Evolutionary conservation across 1,284 basidiomycete genomes (phyloP).

Genomic region (Rugiboletus extremiorientalis): DNA sequence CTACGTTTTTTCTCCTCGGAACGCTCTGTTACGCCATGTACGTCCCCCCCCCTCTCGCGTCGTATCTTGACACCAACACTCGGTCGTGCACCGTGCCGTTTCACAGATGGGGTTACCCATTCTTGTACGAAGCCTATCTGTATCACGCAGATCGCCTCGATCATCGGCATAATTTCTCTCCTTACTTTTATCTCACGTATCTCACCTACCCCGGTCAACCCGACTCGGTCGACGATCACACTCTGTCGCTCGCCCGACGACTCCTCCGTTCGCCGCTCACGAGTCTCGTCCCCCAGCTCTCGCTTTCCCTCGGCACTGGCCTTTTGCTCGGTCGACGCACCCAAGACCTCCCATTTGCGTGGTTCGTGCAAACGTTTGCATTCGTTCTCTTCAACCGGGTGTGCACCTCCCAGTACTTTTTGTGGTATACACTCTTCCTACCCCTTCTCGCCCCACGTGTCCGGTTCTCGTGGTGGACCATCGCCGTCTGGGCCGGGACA

Average conservation of each 20-base stretch:
- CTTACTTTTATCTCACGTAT: constrained; percentile 96
- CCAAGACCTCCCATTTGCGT: constrained; percentile 71
- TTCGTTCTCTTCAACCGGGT: constrained; percentile 99
- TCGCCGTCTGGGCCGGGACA: constrained; percentile 71
- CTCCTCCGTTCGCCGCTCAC: constrained; percentile 62
- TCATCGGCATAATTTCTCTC: constrained; percentile 97
- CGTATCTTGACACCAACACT: not conserved
- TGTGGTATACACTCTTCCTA: constrained; percentile 94
- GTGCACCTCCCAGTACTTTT: constrained; percentile 97
- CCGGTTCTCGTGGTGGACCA: constrained; percentile 46
- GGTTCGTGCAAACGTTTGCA: constrained; percentile 88
- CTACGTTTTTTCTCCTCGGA: constrained; percentile 70
- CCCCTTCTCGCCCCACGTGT: constrained; percentile 79
- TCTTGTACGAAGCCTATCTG: constrained; percentile 89
- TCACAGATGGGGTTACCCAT: constrained; percentile 88
- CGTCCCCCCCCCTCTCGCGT: constrained; percentile 34
- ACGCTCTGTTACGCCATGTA: constrained; percentile 75
- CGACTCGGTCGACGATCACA: constrained; percentile 28
- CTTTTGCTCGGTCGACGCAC: constrained; percentile 56
- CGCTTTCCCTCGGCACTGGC: constrained; percentile 64
- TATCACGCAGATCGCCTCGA: constrained; percentile 92
- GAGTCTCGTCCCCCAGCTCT: constrained; percentile 77
- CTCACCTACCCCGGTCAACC: constrained; percentile 58
- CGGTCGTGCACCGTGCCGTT: too few relatives aligned
- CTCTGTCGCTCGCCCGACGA: constrained; percentile 45